Evolutionary conservation across 176 grass and related monocot species (phyloP), one percentile per base, ranked within the genome.

Genomic region (Zizania latifolia): DNA sequence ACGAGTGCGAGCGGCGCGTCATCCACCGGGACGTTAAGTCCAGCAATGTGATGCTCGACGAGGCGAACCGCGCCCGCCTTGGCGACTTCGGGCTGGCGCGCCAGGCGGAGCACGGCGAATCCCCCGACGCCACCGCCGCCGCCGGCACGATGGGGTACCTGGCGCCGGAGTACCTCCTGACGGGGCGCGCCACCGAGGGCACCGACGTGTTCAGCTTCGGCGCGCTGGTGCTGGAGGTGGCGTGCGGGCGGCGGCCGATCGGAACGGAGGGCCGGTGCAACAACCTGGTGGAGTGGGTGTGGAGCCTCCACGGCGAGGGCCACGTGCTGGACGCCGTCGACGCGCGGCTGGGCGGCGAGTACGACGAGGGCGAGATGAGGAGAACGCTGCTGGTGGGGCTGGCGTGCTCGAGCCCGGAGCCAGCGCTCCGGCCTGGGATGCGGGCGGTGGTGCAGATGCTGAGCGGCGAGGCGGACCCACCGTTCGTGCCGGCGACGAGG

Each of bases 11-110:
- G 32, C 82, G 84, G 1, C 95, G 88, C 75, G 95, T 99, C 39
- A 94, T 99, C 75, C 95, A 99, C 88, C 89, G 95, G 21, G 95
- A 99, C 83, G 92, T 99, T 78, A 99, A 99, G 77, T 99, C 95
- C 12, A 99, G 95, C 85, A 94, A 99, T 58, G 86, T 99, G 7
- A 99, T 99, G 95, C 89, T 99, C 13, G 95, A 94, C 75, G 91
- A 99, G 69, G 79, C 67, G 1, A 92, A 80, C 87, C 86, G 86
- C 43, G 92, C 92, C 12, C 62, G 95, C 10, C 89, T 99, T 1
- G 96, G 96, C 8, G 96, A 99, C 60, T 99, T 99, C 65, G 96
- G 96, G 0, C 87, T 99, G 0, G 96, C 96, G 5, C 69, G 92
- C 19, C 89, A 95, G 70, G 88, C 89, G 1, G 92, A 99, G 85